Evolutionary conservation across 2,329 filamentous ascomycete genomes (phyloP), one percentile per base, ranked within the genome.

Genomic region (Apiospora rasikravindrae): DNA sequence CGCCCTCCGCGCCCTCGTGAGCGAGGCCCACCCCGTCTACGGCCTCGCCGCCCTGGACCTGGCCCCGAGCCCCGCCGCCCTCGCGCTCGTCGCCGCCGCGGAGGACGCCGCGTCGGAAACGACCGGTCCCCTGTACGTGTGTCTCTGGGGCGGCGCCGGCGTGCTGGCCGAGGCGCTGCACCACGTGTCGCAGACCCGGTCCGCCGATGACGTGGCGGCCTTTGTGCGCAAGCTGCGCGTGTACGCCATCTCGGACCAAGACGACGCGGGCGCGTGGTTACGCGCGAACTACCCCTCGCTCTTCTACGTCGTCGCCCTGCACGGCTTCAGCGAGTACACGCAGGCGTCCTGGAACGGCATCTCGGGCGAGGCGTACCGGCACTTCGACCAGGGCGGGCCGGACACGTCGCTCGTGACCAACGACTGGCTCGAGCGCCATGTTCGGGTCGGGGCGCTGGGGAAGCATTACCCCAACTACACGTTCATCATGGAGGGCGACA

Each of bases 301-400:
- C 2, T 84, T 85, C 74, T 88, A 86, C 74, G 86, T 88, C 69
- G 80, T 79, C 4, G 85, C 83, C 0, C 75, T 87, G 2, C 86
- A 88, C 73, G 85, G 82, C 19, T 88, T 83, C 82, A 85, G 85
- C 71, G 57, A 86, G 67, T 91, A 90, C 73, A 83, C 82, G 2
- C 75, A 85, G 69, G 88, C 88, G 0, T 80, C 88, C 0, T 90
- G 89, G 88, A 84, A 81, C 1, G 88, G 88, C 0, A 90, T 91
- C 51, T 86, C 83, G 2, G 86, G 86, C 6, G 85, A 87, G 4
- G 73, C 72, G 2, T 84, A 80, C 74, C 86, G 85, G 69, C 80
- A 79, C 37, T 86, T 86, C 69, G 84, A 87, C 72, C 73, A 80
- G n/a, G 84, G 85, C 4, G 72, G 73, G 14, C 84, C 85, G 0